Percentiles rank a stretch among this genome's conserved stretches.
These are phyloP conservation scores for Fennellomyces sp. DNA, from an alignment of 371 early-diverging fungal genomes.

Conservation along the genomic window DNA sequence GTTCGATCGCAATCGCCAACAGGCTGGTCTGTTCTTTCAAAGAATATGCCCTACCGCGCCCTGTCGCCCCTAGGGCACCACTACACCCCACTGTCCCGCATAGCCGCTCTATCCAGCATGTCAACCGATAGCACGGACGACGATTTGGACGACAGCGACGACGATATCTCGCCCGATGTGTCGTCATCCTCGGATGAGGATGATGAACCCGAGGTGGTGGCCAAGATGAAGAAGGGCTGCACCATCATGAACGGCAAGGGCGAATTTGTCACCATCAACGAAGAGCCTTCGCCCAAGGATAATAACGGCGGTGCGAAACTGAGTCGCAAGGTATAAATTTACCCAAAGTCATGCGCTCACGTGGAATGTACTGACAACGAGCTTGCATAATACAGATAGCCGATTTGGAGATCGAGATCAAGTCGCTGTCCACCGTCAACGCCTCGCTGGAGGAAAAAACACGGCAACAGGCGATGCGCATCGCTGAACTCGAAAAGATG, in stretches of 20 bases:
- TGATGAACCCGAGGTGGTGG: conserved; percentile 25
- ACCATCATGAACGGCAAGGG: conserved; percentile 52
- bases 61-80: not conserved
- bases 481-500: conserved; percentile 37
- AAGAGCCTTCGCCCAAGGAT: not conserved
- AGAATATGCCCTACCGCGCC: not conserved
- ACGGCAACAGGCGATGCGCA: conserved; percentile 39
- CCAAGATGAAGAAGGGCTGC: conserved; percentile 37
- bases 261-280: conserved; percentile 39
- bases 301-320: conserved; percentile 20
- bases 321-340: conserved; percentile 30
- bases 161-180: not conserved
- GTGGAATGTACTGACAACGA: not conserved
- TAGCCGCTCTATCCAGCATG: not conserved
- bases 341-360: not conserved
- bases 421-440: conserved; percentile 41
- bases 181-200: conserved; percentile 11
- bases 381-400: conserved; percentile 31
- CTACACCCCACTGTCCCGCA: not conserved
- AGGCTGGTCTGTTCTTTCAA: conserved; percentile 6
- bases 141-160: conserved; percentile 9
- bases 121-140: conserved; percentile 12
- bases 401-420: conserved; percentile 55
- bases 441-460: conserved; percentile 42
- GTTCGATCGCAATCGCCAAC: conserved; percentile 3